Evolutionary conservation across 2,329 filamentous ascomycete species (phyloP).

Genomic region (Claviceps africana): DNA sequence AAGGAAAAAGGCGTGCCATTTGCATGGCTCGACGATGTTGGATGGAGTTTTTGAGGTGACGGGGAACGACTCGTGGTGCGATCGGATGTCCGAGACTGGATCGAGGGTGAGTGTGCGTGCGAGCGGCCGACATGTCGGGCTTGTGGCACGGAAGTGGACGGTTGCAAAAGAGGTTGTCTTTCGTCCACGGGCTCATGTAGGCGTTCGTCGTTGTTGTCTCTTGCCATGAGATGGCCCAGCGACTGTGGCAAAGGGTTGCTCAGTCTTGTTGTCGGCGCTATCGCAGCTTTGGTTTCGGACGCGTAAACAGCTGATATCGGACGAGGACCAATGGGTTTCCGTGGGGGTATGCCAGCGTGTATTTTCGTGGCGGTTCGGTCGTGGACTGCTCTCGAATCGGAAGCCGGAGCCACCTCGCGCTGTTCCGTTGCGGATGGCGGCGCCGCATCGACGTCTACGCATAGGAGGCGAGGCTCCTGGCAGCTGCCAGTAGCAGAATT

Average conservation of each 20-base stretch:
- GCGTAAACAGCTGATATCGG: conserved; percentile 4
- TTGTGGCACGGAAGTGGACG: not conserved
- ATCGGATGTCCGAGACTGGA: not conserved
- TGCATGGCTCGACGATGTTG: conserved; percentile 17
- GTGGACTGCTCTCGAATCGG: not conserved
- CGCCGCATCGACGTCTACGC: not conserved
- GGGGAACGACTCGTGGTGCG: conserved; percentile 16
- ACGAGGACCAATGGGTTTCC: conserved; percentile 17
- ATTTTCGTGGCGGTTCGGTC: conserved; percentile 7
- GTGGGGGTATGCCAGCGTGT: conserved; percentile 9
- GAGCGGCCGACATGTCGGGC: not conserved
- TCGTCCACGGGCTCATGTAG: not conserved
- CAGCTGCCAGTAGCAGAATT: not conserved
- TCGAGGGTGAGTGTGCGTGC: not conserved
- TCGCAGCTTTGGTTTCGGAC: not conserved
- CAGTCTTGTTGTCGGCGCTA: not conserved
- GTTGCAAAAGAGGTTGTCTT: not conserved
- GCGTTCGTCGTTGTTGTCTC: not conserved
- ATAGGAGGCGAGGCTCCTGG: not conserved
- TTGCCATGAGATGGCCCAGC: not conserved
- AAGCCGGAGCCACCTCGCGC: not conserved
- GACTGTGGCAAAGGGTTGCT: not conserved
- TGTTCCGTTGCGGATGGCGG: not conserved
- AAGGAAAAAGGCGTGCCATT: conserved; percentile 33
- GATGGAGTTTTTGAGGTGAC: conserved; percentile 23